Evolutionary conservation across 2,329 filamentous ascomycete species (phyloP), one percentile per base, ranked within the genome.

Genomic region (Xylaria sp.): DNA sequence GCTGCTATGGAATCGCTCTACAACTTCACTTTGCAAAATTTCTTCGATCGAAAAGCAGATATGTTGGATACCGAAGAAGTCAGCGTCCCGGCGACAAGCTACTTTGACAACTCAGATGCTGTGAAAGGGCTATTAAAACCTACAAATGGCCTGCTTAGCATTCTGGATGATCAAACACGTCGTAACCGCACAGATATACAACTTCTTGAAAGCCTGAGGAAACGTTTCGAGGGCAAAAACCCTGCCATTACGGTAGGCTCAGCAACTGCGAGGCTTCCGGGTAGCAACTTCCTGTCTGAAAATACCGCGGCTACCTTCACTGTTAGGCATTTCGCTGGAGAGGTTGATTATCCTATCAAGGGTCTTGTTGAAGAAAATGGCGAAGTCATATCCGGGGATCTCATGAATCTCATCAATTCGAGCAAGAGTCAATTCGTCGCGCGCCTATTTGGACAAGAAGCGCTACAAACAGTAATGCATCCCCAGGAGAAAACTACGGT

Each of bases 91-190:
- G 89, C 93, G 0, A 97, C 94, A 0, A 97, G 92, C 79, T 99
- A 98, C 77, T 99, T 97, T 70, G 95, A 99, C 77, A 99, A 98
- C 76, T 93, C 91, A 0, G 95, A 98, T 75, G 93, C 94, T 9
- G 93, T 97, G 63, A 92, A 91, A 71, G 94, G 93, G 11, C 83
- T 99, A 31, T 81, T 99, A 57, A 99, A 98, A 79, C 84, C 92
- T 58, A 92, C 93, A 25, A 98, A 98, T 71, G 95, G 95, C 44
- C 81, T 99, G 38, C 82, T 99, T 19, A 93, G 92, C 76, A 99
- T 99, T 65, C 81, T 99, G 0, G 95, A 99, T 72, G 95, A 99
- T 72, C 95, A 99, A 77, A 97, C 93, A 44, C 89, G 91, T 49
- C 91, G 94, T 55, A 91, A 94, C 69, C 90, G 93, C 72, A 92